These are phyloP conservation scores for Didymella sp. DNA, from an alignment of 2,329 filamentous ascomycete species.

Conservation along the genomic window DNA sequence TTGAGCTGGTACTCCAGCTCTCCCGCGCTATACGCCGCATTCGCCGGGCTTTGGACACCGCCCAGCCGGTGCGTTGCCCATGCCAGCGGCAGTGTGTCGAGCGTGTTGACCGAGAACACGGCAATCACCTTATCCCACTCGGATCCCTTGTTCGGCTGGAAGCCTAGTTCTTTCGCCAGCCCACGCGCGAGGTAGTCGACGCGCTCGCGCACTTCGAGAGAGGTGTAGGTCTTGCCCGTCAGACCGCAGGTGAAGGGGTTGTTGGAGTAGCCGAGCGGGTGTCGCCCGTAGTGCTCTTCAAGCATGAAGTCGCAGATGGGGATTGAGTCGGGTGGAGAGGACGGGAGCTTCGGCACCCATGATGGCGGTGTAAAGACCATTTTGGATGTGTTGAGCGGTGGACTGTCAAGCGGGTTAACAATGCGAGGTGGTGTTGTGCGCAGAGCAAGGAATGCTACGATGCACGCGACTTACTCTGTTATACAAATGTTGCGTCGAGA, in stretches of 20 bases:
- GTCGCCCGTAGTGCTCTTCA: constrained; percentile 72
- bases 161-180: constrained; percentile 73
- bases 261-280: constrained; percentile 66
- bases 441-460: too few species aligned
- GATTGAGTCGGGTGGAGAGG: constrained; percentile 74
- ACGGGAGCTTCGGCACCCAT: constrained; percentile 67
- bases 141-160: constrained; percentile 71
- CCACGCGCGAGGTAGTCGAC: constrained; percentile 72
- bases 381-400: background rate
- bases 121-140: constrained; percentile 84
- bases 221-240: constrained; percentile 71
- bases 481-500: constrained; percentile 2
- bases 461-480: constrained; percentile 1
- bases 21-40: constrained; percentile 72
- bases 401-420: background rate
- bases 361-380: constrained; percentile 66
- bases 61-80: constrained; percentile 78
- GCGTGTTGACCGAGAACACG: constrained; percentile 82
- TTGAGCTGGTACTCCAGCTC: constrained; percentile 77
- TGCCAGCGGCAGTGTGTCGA: constrained; percentile 75
- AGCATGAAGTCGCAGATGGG: constrained; percentile 79
- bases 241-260: constrained; percentile 81
- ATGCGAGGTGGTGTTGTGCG: too few species aligned
- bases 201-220: constrained; percentile 68
- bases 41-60: constrained; percentile 77